These are phyloP conservation scores for Trichoderma pleuroti DNA, from an alignment of 2,329 filamentous ascomycete species.

Conservation along the genomic window DNA sequence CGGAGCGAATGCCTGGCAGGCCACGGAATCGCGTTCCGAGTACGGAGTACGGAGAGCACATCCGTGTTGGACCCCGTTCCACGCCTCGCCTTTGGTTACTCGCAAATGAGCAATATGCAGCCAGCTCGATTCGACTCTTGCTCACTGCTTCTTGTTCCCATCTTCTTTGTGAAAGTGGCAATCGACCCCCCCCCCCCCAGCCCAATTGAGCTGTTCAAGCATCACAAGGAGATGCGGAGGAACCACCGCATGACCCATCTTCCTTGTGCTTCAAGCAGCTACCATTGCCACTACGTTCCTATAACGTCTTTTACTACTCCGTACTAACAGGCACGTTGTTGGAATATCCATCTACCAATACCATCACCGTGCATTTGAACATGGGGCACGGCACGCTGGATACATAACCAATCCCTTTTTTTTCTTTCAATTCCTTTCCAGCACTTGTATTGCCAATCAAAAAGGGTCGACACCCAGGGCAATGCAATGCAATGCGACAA, in stretches of 20 bases:
- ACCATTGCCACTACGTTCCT: no score
- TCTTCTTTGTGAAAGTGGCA: background rate
- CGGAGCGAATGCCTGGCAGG: constrained; percentile 3
- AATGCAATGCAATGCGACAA: background rate
- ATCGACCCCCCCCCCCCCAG: background rate
- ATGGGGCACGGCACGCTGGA: background rate
- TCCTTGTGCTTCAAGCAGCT: background rate
- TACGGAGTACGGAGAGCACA: background rate
- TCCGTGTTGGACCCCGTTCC: background rate
- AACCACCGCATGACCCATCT: background rate
- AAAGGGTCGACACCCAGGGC: background rate
- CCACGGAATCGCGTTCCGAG: constrained; percentile 1
- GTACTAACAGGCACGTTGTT: background rate
- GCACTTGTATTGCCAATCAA: background rate
- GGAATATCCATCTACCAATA: background rate
- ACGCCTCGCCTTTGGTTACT: background rate
- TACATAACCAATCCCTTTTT: background rate
- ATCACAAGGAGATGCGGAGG: background rate
- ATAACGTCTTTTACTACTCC: no score
- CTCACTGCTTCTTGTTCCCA: background rate
- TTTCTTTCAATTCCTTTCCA: background rate
- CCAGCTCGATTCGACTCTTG: background rate
- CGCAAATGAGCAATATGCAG: background rate
- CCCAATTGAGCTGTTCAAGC: background rate
- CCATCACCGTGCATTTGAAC: background rate